These are phyloP conservation scores for Exophiala mesophila DNA, from an alignment of 2,329 filamentous ascomycete genomes.

Conservation along the genomic window DNA sequence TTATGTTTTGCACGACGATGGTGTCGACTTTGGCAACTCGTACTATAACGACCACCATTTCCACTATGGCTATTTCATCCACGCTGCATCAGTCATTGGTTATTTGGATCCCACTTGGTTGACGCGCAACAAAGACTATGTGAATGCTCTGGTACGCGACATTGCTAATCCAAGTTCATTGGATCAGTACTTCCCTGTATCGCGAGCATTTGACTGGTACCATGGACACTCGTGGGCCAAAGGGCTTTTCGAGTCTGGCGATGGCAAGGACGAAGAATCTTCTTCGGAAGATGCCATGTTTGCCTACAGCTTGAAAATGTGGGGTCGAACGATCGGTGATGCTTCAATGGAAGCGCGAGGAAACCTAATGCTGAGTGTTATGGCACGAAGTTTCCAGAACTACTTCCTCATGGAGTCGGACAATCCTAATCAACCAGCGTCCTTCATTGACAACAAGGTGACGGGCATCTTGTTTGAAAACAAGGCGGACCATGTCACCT, in stretches of 20 bases:
- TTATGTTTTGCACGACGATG: slow-evolving; percentile 63
- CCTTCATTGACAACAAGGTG: slow-evolving; percentile 77
- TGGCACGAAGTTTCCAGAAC: slow-evolving; percentile 64
- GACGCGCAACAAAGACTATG: slow-evolving; percentile 66
- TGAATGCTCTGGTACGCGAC: slow-evolving; percentile 81
- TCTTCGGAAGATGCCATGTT: slow-evolving; percentile 87
- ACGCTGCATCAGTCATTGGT: slow-evolving; percentile 76
- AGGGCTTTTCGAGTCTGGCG: slow-evolving; percentile 48
- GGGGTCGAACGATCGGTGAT: slow-evolving; percentile 76
- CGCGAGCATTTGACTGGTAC: slow-evolving; percentile 85
- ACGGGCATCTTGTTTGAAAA: slow-evolving; percentile 78
- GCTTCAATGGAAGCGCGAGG: slow-evolving; percentile 72
- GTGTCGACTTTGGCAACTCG: slow-evolving; percentile 81
- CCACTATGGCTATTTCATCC: slow-evolving; percentile 78
- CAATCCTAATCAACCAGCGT: slow-evolving; percentile 66
- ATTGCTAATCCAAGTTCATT: slow-evolving; percentile 66
- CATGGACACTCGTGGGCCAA: slow-evolving; percentile 91
- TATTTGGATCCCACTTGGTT: slow-evolving; percentile 74
- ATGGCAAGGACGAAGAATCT: slow-evolving; percentile 63
- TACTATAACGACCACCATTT: slow-evolving; percentile 66
- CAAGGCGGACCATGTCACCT: slow-evolving; percentile 89
- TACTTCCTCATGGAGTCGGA: slow-evolving; percentile 76
- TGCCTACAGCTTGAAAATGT: slow-evolving; percentile 86
- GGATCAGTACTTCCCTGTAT: slow-evolving; percentile 76
- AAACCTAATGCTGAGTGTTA: slow-evolving; percentile 77